Evolutionary conservation across 306 rosid species (phyloP).

Genomic region (Alnus rubra): DNA sequence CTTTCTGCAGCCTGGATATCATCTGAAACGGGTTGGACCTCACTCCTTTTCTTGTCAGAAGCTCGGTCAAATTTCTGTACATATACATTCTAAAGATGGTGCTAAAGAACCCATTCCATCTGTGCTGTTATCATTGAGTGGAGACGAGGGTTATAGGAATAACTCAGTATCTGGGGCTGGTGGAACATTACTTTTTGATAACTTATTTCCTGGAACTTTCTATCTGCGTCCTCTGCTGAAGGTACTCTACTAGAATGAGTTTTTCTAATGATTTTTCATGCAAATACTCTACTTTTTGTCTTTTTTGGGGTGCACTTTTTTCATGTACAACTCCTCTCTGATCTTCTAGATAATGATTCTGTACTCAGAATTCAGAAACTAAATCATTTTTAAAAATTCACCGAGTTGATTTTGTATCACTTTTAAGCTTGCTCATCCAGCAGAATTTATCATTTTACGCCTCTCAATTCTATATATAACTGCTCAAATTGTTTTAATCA

Average conservation of each 20-base stretch:
- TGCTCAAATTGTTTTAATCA: neutral
- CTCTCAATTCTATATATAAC: neutral
- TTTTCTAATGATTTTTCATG: constrained; percentile 21
- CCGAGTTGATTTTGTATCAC: constrained; percentile 12
- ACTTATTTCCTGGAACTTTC: constrained; percentile 92
- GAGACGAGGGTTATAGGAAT: constrained; percentile 92
- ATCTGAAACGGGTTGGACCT: constrained; percentile 74
- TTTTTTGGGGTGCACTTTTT: constrained; percentile 9
- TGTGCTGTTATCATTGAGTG: constrained; percentile 89
- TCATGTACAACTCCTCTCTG: constrained; percentile 7
- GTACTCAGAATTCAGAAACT: constrained; percentile 7
- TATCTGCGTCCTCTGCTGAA: constrained; percentile 94
- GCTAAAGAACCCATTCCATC: constrained; percentile 76
- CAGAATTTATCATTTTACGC: constrained; percentile 11
- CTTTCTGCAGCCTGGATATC: constrained; percentile 79
- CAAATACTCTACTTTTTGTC: constrained; percentile 19
- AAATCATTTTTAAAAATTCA: constrained; percentile 2
- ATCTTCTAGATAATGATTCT: constrained; percentile 11
- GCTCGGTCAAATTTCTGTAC: constrained; percentile 90
- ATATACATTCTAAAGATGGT: constrained; percentile 66
- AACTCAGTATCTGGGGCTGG: constrained; percentile 82
- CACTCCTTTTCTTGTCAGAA: constrained; percentile 90
- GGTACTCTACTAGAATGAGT: constrained; percentile 50
- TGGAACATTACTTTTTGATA: constrained; percentile 71
- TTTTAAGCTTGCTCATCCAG: constrained; percentile 30